Conservation (phyloP, 768 basidiomycete genomes). For the Macrocybe gigantea region DNA sequence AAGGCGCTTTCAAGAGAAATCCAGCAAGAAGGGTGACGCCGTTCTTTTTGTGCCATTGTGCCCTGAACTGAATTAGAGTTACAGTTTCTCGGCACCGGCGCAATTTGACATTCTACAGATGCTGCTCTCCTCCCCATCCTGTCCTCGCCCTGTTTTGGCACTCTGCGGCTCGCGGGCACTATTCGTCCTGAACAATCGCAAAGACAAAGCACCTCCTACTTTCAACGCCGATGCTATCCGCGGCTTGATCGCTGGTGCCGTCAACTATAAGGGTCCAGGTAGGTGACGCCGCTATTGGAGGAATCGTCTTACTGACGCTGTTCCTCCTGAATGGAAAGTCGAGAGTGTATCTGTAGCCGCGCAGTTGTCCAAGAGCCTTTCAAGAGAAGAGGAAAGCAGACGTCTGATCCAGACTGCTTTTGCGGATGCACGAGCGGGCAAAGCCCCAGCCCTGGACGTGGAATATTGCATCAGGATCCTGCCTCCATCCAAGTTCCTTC, state of each 20-base stretch:
- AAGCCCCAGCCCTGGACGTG: slow-evolving; percentile 60
- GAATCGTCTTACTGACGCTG: too few relatives aligned
- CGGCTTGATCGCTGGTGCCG: too few relatives aligned
- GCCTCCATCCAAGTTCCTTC: slow-evolving; percentile 57
- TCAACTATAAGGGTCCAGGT: too few relatives aligned
- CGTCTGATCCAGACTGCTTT: slow-evolving; percentile 55
- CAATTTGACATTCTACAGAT: slow-evolving; percentile 65
- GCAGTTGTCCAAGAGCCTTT: too few relatives aligned
- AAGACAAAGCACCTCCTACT: slow-evolving; percentile 17
- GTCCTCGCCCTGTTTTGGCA: slow-evolving; percentile 60
- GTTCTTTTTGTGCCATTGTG: not conserved
- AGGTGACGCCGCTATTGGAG: too few relatives aligned
- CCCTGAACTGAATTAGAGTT: not conserved
- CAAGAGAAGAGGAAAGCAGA: slow-evolving; percentile 11
- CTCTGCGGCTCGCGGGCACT: slow-evolving; percentile 56
- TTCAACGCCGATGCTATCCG: not conserved
- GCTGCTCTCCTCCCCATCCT: slow-evolving; percentile 55
- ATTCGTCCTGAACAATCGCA: slow-evolving; percentile 33
- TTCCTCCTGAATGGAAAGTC: too few relatives aligned
- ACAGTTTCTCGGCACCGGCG: slow-evolving; percentile 40
- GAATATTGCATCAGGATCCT: slow-evolving; percentile 56
- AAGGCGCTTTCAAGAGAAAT: slow-evolving; percentile 59
- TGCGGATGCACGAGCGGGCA: slow-evolving; percentile 50
- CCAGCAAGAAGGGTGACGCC: slow-evolving; percentile 43
- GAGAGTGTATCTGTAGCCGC: too few relatives aligned